Percentiles rank a stretch among this genome's conserved stretches.
These are phyloP conservation scores for Umbelopsis sp. DNA, from an alignment of 192 early-diverging fungal species.

Conservation along the genomic window DNA sequence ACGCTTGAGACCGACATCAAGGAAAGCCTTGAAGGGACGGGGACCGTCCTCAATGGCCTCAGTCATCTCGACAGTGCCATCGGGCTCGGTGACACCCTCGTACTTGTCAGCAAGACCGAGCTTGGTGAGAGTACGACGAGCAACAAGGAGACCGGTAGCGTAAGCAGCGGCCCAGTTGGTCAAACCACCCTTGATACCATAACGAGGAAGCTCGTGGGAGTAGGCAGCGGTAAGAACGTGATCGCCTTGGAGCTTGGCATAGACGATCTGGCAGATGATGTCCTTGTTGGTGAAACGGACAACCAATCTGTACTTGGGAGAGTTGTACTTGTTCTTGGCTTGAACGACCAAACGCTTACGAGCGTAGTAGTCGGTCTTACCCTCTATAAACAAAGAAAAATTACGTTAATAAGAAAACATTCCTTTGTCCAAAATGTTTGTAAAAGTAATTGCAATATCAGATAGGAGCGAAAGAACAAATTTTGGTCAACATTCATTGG, in stretches of 20 bases:
- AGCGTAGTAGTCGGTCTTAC: constrained; percentile 99
- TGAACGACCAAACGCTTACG: constrained; percentile 96
- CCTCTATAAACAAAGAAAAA: constrained; percentile 65
- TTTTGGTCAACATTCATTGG: constrained; percentile 8
- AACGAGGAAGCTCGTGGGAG: constrained; percentile 94
- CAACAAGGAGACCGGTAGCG: constrained; percentile 95
- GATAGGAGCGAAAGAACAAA: constrained; percentile 27
- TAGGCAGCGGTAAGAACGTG: constrained; percentile 94
- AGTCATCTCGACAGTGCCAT: constrained; percentile 87
- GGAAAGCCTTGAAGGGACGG: constrained; percentile 97
- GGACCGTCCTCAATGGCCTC: constrained; percentile 91
- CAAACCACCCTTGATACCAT: constrained; percentile 96
- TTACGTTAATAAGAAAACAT: background rate
- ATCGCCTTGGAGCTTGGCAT: constrained; percentile 98
- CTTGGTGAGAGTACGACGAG: constrained; percentile 95
- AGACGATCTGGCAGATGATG: constrained; percentile 94
- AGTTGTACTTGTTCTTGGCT: constrained; percentile 99
- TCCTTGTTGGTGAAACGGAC: constrained; percentile 99
- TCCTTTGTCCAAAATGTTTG: background rate
- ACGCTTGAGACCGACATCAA: constrained; percentile 95
- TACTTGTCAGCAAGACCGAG: constrained; percentile 95
- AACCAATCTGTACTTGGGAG: constrained; percentile 99
- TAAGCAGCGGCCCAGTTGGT: constrained; percentile 99
- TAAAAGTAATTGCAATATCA: background rate
- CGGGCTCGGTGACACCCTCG: constrained; percentile 90